Base-by-base conservation (phyloP, 2,329 filamentous ascomycete genomes). In the Aspergillus tubingensis region DNA sequence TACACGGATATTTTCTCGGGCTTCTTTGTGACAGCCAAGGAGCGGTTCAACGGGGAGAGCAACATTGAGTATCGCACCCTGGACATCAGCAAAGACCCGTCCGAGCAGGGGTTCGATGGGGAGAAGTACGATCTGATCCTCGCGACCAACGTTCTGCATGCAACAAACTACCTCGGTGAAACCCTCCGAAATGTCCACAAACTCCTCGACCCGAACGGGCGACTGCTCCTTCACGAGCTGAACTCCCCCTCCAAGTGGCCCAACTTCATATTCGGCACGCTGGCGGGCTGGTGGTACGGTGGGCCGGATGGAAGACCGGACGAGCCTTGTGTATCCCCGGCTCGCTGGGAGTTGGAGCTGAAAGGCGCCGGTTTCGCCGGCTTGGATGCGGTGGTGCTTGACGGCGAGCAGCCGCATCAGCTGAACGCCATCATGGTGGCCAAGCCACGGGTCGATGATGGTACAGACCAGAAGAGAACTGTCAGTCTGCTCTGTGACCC, bases 131-230 rank as follows among this genome's bases (percentile, higher is more conserved):
- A 76, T 53, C 60, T 75, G 2, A 66, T 76, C 17, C 49, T 65
- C 41, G 62, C 62, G 2, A 52, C 62, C 2, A 57, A 57, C 11
- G 55, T 59, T 5, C 25, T 65, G 15, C 59, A 64, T 25, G 53
- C 59, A 4, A 62, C 62, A 3, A 27, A 21, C 3, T 27, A 25
- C 13, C 57, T 73, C 8, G 38, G 58, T 3, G 61, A 59, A 10
- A 69, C 69, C 7, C 44, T 73, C 27, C 47, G 23, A 3, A 64
- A 68, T 56, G 60, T 69, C 1, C 60, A 62, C 13, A 59, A 54
- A 10, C 57, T 73, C 21, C 61, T 74, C 4, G 62, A 66, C 48
- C 77, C 81, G 0, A 79, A 79, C 79, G 81, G 61, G 10, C 19
- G 43, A 13, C 43, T 62, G 13, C 27, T 56, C 3, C 54, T 62